Evolutionary conservation across 78 protist genomes (phyloP).

Genomic region (Dictyostelium purpureum): DNA sequence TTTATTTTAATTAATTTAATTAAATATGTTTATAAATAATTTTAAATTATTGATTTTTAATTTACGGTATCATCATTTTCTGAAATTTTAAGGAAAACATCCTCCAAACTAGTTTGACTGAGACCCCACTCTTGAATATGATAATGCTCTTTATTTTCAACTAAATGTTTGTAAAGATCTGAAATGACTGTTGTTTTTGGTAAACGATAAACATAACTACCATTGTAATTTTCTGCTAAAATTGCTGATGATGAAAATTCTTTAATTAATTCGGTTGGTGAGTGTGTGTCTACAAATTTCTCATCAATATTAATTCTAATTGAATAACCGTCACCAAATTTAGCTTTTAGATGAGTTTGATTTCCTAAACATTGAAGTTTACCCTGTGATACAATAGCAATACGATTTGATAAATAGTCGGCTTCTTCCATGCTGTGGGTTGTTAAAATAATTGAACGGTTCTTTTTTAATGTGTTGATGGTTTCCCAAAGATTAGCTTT

Average conservation of each 20-base stretch:
- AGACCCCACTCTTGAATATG: slow-evolving; percentile 45
- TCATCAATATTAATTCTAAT: slow-evolving; percentile 34
- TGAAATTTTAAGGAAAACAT: slow-evolving; percentile 73
- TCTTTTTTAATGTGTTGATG: slow-evolving; percentile 47
- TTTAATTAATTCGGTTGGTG: slow-evolving; percentile 17
- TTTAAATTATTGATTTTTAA: too few relatives aligned
- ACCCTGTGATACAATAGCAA: slow-evolving; percentile 91
- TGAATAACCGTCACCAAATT: slow-evolving; percentile 86
- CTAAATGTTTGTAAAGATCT: background rate
- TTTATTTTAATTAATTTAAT: too few relatives aligned
- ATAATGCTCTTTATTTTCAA: slow-evolving; percentile 12
- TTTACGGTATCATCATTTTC: slow-evolving; percentile 43
- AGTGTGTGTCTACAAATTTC: background rate
- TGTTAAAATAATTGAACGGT: slow-evolving; percentile 63
- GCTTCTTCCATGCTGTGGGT: slow-evolving; percentile 87
- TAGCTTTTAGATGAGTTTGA: slow-evolving; percentile 81
- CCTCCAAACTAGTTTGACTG: slow-evolving; percentile 75
- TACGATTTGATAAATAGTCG: slow-evolving; percentile 83
- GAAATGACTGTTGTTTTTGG: slow-evolving; percentile 21
- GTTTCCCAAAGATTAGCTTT: slow-evolving; percentile 85
- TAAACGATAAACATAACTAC: slow-evolving; percentile 24
- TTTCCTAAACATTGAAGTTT: slow-evolving; percentile 81
- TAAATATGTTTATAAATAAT: too few relatives aligned
- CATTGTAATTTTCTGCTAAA: background rate
- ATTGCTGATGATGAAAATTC: slow-evolving; percentile 28